Evolutionary conservation across 441 rosid genomes (phyloP).

Genomic region (Melastoma candidum): DNA sequence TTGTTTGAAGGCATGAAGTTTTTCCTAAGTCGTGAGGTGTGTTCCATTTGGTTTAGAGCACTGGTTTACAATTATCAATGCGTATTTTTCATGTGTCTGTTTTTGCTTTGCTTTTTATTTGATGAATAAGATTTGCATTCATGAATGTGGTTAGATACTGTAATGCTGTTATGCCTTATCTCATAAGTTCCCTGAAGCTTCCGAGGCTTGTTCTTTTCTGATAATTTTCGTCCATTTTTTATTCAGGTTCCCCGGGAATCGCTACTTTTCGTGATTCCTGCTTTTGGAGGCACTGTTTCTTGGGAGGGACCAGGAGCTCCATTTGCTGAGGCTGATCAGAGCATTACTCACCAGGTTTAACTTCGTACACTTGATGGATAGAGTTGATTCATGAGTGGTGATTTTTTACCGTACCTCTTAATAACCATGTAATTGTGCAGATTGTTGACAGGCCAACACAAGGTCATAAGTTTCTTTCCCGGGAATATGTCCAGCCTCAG

Average conservation of each 20-base stretch:
- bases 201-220: no score
- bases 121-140: background rate
- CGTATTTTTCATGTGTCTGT: no score
- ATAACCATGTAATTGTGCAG: constrained; percentile 28
- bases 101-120: constrained; percentile 3
- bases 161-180: no score
- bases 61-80: no score
- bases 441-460: constrained; percentile 83
- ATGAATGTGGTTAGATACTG: background rate
- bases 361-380: background rate
- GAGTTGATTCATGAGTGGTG: background rate
- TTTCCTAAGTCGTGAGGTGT: constrained; percentile 92
- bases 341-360: constrained; percentile 84
- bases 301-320: constrained; percentile 99
- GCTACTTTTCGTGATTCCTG: constrained; percentile 73
- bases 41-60: constrained; percentile 1
- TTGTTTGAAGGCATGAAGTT: constrained; percentile 59
- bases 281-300: constrained; percentile 89
- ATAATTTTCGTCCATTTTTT: no score
- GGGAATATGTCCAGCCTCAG: constrained; percentile 89
- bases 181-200: no score
- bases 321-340: constrained; percentile 58
- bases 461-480: constrained; percentile 69
- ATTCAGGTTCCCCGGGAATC: constrained; percentile 85
- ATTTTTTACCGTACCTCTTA: constrained; percentile 1